Conservation (phyloP, 176 grass and related monocot genomes). For the Ensete ventricosum region DNA sequence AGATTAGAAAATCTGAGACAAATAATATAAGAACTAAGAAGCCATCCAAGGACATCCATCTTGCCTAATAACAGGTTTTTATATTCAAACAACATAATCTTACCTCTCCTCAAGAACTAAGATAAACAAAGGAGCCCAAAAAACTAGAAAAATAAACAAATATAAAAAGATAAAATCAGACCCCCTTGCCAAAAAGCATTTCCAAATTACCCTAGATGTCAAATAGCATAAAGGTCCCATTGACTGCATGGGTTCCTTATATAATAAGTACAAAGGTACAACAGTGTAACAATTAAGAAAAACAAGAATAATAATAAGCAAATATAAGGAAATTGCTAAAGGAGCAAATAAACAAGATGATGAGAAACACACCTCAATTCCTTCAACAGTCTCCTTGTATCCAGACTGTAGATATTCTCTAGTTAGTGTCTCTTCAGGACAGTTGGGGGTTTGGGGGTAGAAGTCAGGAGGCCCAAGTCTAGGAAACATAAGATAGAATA, state of each 20-base stretch:
- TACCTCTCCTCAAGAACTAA: no score
- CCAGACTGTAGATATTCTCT: conserved; percentile 90
- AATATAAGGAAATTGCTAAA: neutral
- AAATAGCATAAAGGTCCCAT: no score
- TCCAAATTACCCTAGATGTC: neutral
- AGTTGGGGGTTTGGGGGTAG: conserved; percentile 82
- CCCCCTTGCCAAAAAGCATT: neutral
- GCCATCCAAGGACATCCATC: no score
- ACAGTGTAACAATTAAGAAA: neutral
- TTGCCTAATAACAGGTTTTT: no score
- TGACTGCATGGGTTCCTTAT: neutral
- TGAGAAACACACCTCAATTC: conserved; percentile 77
- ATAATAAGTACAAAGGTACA: neutral
- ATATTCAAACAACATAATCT: no score
- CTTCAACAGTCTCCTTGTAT: conserved; percentile 97
- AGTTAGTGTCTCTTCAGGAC: conserved; percentile 97
- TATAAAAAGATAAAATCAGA: neutral
- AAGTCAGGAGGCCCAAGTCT: conserved; percentile 97
- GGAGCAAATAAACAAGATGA: neutral
- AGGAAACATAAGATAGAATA: conserved; percentile 20
- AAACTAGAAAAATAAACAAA: neutral
- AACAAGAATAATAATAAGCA: neutral
- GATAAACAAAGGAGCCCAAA: neutral
- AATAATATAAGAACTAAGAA: no score
- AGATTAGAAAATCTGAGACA: no score